Conservation (phyloP, 2,329 filamentous ascomycete genomes). For the Stylonectria norvegica region DNA sequence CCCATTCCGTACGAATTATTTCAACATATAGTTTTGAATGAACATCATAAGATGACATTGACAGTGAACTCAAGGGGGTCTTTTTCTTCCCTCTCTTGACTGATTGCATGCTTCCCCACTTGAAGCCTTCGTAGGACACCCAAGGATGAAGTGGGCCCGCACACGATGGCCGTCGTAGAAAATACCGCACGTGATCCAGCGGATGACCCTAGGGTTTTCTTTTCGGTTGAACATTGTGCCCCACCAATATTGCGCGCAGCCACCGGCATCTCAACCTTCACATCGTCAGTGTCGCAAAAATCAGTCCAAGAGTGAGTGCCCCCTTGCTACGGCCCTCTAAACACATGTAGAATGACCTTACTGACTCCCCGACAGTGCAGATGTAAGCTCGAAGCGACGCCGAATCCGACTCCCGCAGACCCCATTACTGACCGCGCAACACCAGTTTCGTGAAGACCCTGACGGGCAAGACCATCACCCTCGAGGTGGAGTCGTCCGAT, state of each 20-base stretch:
- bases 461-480: constrained; percentile 99
- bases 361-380: constrained; percentile 63
- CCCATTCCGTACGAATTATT: too few species aligned
- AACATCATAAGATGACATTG: too few species aligned
- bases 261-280: constrained; percentile 34
- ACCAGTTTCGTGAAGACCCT: constrained; percentile 99
- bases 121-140: too few species aligned
- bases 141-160: too few species aligned
- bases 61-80: too few species aligned
- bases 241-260: constrained; percentile 45
- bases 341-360: constrained; percentile 13
- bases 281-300: constrained; percentile 49
- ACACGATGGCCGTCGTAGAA: too few species aligned
- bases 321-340: constrained; percentile 13
- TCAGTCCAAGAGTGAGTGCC: constrained; percentile 57
- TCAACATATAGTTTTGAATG: too few species aligned
- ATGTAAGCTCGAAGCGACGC: constrained; percentile 62
- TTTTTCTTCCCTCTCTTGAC: too few species aligned
- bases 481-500: constrained; percentile 98
- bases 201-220: constrained; percentile 37
- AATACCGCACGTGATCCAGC: constrained; percentile 29
- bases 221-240: constrained; percentile 32
- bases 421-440: constrained; percentile 29
- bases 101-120: too few species aligned
- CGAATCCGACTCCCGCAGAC: constrained; percentile 20